Base-by-base conservation (phyloP, 169 alveolate genomes). In the Eimeria brunetti region DNA sequence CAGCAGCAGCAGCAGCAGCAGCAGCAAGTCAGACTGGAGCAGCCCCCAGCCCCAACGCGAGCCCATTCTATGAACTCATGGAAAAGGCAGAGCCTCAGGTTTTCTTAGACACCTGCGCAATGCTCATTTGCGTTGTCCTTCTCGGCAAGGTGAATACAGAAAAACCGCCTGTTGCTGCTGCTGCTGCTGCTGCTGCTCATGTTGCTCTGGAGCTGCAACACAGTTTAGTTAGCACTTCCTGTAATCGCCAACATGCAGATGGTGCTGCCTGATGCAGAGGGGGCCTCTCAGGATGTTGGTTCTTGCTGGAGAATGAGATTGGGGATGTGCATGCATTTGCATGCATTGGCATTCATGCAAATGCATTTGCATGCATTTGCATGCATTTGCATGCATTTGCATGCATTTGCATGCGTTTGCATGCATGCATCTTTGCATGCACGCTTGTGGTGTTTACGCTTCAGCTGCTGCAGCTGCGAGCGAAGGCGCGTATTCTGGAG, bases 381-480 rank as follows among this genome's bases (percentile, higher is more conserved):
- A 51, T 51, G 58, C 58, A 51, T 51, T 5, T 51, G 58, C 5
- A 51, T 8, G 58, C 58, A n/a, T n/a, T n/a, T n/a, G 58, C 58
- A 12, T 51, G 12, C 58, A 51, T 8, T 51, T 5, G 58, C 12
- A 12, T 51, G 58, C 5, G 58, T 12, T 5, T 12, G 12, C 12
- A 51, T 51, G 58, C 58, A 51, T 64, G 76, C 76, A 22, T 6
- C 5, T 22, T 6, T 64, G 76, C n/a, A 64, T 16, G 76, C 36
- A 27, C 24, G 76, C 76, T 8, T 76, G 85, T 30, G 58, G 85
- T 46, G 3, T 22, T 88, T 88, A 16, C 22, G 94, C 84, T 49
- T 58, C 94, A 88, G 94, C 56, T 64, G 78, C 58, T 88, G 85
- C 94, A 88, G 94, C 86, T 69, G 75, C 64, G 94, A 67, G 94